These are phyloP conservation scores for Aspergillus sparsus DNA, from an alignment of 495 filamentous ascomycete species.

Conservation along the genomic window DNA sequence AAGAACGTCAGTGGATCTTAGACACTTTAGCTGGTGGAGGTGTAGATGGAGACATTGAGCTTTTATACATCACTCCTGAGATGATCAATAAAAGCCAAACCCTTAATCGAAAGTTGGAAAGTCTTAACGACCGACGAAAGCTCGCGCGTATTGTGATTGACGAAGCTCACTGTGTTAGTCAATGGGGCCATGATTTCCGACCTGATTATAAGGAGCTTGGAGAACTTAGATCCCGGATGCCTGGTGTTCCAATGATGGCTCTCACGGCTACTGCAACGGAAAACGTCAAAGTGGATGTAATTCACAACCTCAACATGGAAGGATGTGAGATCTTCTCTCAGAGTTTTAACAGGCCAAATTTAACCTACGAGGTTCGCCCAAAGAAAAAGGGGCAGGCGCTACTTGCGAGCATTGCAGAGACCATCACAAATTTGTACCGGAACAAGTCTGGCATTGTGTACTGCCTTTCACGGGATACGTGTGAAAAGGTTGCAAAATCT, in stretches of 20 bases:
- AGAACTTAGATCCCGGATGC: conserved; percentile 63
- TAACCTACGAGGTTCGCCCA: conserved; percentile 77
- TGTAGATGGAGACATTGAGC: conserved; percentile 69
- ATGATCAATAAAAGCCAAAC: conserved; percentile 80
- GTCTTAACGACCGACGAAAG: conserved; percentile 62
- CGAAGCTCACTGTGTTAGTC: conserved; percentile 97
- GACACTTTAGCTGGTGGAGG: conserved; percentile 56
- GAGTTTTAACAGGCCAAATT: conserved; percentile 92
- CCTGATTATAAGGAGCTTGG: conserved; percentile 93
- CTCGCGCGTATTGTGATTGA: conserved; percentile 94
- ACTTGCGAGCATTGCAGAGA: conserved; percentile 64
- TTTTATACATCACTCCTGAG: conserved; percentile 95
- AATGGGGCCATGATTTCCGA: conserved; percentile 98
- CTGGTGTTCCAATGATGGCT: conserved; percentile 85
- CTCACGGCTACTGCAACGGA: conserved; percentile 93
- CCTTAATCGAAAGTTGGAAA: conserved; percentile 60
- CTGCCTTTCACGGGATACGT: conserved; percentile 79
- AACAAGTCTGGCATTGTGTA: conserved; percentile 91
- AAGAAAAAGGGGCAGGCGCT: conserved; percentile 59
- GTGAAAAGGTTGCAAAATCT: conserved; percentile 74
- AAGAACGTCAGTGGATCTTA: conserved; percentile 61
- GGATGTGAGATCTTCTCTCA: conserved; percentile 76
- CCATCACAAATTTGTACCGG: conserved; percentile 65
- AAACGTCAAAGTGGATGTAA: conserved; percentile 87
- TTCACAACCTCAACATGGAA: conserved; percentile 79